Evolutionary conservation across 345 rosid species (phyloP).

Genomic region (Rhodamnia argentea): DNA sequence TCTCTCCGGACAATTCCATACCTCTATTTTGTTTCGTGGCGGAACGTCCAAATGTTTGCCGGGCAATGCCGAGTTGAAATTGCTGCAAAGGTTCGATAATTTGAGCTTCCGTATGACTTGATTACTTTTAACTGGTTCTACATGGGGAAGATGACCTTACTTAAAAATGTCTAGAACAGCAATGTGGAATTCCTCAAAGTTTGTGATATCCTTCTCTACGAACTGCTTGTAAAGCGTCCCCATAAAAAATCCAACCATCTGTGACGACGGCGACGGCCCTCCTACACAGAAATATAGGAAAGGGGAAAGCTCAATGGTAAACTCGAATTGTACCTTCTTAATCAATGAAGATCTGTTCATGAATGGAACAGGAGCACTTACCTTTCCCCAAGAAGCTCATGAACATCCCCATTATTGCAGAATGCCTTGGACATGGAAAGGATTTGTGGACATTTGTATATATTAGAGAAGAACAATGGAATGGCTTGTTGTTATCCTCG

Average conservation of each 20-base stretch:
- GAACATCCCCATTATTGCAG: slow-evolving; percentile 42
- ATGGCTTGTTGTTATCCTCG: background rate
- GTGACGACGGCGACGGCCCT: slow-evolving; percentile 41
- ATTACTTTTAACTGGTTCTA: background rate
- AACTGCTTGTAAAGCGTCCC: slow-evolving; percentile 60
- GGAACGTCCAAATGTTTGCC: slow-evolving; percentile 86
- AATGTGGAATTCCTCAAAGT: slow-evolving; percentile 54
- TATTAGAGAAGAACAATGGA: background rate
- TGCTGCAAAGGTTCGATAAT: slow-evolving; percentile 18
- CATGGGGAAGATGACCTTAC: slow-evolving; percentile 19
- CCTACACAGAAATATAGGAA: background rate
- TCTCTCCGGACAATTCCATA: background rate
- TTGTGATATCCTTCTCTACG: slow-evolving; percentile 30
- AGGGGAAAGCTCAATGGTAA: background rate
- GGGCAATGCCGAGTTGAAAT: slow-evolving; percentile 78
- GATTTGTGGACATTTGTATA: background rate
- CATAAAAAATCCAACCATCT: slow-evolving; percentile 48
- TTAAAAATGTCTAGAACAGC: slow-evolving; percentile 71
- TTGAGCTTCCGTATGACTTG: background rate
- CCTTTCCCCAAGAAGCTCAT: slow-evolving; percentile 61
- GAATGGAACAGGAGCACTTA: background rate
- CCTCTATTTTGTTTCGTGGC: slow-evolving; percentile 35
- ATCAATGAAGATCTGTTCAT: background rate
- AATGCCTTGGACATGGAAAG: background rate
- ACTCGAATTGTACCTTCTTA: background rate